A percentile compares a stretch with the other conserved stretches of the same genome.
phyloP scores from a whole-genome alignment of 768 basidiomycete genomes.

The Leccinum aurantiacum region DNA sequence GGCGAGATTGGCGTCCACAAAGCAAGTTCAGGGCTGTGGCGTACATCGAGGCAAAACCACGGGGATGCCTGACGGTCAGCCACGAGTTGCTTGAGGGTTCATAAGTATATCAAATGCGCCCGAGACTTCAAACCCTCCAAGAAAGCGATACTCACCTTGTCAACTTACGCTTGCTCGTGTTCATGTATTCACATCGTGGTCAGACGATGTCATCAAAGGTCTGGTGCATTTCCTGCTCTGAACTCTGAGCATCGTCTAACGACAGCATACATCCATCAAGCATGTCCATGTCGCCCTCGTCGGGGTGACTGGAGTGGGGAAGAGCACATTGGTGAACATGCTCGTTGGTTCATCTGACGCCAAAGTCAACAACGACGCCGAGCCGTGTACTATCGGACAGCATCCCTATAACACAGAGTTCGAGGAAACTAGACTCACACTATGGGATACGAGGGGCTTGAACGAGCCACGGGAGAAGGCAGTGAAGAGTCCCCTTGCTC shows the following conservation, averaged over 20 bases:
- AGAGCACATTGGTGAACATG: slow-evolving; percentile 20
- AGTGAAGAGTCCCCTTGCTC: neutral
- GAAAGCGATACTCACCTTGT: neutral
- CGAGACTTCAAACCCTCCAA: neutral
- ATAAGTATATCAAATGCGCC: neutral
- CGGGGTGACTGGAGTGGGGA: slow-evolving; percentile 15
- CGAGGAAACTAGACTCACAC: neutral
- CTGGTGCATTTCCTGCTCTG: neutral
- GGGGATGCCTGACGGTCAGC: neutral
- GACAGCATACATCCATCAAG: slow-evolving; percentile 6
- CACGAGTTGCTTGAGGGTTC: neutral
- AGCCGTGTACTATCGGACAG: slow-evolving; percentile 3
- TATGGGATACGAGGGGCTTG: slow-evolving; percentile 18
- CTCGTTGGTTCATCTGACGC: slow-evolving; percentile 3
- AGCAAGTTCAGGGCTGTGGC: neutral
- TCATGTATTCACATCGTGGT: no score
- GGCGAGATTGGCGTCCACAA: neutral
- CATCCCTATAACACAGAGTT: neutral
- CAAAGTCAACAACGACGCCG: slow-evolving; percentile 7
- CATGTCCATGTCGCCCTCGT: slow-evolving; percentile 2
- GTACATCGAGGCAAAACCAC: slow-evolving; percentile 5
- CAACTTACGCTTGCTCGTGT: neutral
- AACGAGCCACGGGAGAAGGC: slow-evolving; percentile 8
- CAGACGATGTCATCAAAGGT: slow-evolving; percentile 6
- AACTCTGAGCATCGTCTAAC: neutral